These are phyloP conservation scores for Barnettozyma populi DNA, from an alignment of 805 yeast species.

Conservation along the genomic window DNA sequence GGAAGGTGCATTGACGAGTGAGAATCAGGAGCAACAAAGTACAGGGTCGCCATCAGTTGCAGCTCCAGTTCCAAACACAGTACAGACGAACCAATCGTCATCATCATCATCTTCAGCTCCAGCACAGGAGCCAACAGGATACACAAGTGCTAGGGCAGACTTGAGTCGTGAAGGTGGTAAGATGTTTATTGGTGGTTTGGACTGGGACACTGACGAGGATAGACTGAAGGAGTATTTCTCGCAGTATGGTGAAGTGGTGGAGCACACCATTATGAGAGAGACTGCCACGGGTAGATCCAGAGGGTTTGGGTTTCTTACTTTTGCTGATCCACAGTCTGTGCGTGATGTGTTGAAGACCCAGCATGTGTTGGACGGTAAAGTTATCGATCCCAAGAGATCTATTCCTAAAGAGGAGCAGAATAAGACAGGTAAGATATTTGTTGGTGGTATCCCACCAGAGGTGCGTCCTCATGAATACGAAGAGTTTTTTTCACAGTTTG, in stretches of 20 bases:
- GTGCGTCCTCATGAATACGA: constrained; percentile 89
- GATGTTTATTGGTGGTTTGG: constrained; percentile 94
- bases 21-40: not conserved
- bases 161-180: constrained; percentile 73
- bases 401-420: constrained; percentile 97
- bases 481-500: constrained; percentile 80
- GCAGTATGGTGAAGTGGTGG: constrained; percentile 84
- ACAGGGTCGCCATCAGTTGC: constrained; percentile 6
- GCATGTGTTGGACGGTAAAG: constrained; percentile 90
- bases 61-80: not conserved
- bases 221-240: constrained; percentile 74
- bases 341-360: constrained; percentile 81
- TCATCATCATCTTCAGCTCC: not conserved
- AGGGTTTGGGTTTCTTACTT: constrained; percentile 93
- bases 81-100: not conserved
- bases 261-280: constrained; percentile 91
- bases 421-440: constrained; percentile 92
- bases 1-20: not conserved
- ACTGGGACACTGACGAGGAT: constrained; percentile 96
- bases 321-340: constrained; percentile 74
- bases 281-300: constrained; percentile 79
- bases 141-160: constrained; percentile 35
- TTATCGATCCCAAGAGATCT: constrained; percentile 96
- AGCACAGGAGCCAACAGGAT: constrained; percentile 3
- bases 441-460: constrained; percentile 93